phyloP scores from a whole-genome alignment of 768 basidiomycete genomes.

The Tulasnella calospora region DNA sequence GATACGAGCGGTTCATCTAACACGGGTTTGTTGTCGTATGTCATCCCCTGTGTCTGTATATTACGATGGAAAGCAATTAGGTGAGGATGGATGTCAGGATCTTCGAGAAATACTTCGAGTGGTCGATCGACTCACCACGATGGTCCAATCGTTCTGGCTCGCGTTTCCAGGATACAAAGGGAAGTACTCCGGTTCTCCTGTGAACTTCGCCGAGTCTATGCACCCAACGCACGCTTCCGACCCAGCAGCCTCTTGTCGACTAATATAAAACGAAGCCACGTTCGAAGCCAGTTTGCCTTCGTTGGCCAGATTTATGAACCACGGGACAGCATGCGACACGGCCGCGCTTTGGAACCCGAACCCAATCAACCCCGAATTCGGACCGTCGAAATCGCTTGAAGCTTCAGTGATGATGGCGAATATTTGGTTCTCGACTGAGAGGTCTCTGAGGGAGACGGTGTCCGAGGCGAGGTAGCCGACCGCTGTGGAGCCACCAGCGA shows the following conservation, averaged over 20 bases:
- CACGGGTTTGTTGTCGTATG: not conserved
- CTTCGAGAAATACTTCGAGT: not conserved
- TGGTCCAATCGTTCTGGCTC: not conserved
- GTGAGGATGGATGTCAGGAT: not conserved
- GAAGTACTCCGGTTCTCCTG: not conserved
- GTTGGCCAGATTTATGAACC: not conserved
- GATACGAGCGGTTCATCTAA: not conserved
- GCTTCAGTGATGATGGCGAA: not conserved
- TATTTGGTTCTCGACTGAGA: not conserved
- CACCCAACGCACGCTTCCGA: constrained; percentile 16
- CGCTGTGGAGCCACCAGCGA: not conserved
- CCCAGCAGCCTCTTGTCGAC: not conserved
- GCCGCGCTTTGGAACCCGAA: not conserved
- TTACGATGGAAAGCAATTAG: not conserved
- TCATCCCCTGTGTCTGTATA: not conserved
- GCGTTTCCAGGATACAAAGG: not conserved
- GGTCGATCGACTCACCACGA: not conserved
- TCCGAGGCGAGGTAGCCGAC: not conserved
- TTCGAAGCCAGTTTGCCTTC: not conserved
- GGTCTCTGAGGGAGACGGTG: not conserved
- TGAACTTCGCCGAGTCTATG: not conserved
- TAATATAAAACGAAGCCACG: constrained; percentile 4
- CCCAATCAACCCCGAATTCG: not conserved
- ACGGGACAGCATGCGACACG: not conserved
- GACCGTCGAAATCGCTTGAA: not conserved